A percentile compares a stretch with the other conserved stretches of the same genome.
Conservation (phyloP, 805 yeast species). For the Lipomyces orientalis region DNA sequence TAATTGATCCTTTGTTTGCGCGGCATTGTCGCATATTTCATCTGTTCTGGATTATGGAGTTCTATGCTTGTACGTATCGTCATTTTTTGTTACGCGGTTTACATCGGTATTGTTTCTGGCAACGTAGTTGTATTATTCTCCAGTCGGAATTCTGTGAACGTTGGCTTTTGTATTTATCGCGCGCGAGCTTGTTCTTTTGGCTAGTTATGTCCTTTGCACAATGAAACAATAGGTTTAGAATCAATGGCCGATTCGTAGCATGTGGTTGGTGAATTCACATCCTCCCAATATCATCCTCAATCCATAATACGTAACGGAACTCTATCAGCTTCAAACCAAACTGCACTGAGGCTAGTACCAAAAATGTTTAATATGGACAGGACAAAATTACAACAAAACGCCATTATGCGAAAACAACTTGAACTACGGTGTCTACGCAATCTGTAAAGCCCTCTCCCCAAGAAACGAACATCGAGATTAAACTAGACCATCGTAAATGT, state of each 20-base stretch:
- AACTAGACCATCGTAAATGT: constrained; percentile 37
- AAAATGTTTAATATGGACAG: background rate
- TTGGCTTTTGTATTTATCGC: background rate
- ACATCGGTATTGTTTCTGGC: background rate
- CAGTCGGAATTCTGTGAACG: background rate
- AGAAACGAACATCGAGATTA: background rate
- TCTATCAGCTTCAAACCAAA: background rate
- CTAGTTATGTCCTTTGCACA: background rate
- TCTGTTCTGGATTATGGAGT: background rate
- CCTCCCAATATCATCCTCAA: background rate
- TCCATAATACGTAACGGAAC: background rate
- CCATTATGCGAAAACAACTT: background rate
- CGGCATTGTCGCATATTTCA: background rate
- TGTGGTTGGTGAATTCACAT: background rate
- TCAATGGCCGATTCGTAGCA: background rate
- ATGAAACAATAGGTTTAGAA: background rate
- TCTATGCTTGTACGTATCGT: background rate
- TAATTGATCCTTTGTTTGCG: background rate
- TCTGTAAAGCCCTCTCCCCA: background rate
- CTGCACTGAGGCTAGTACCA: background rate
- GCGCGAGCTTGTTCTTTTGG: background rate
- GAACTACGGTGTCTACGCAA: background rate
- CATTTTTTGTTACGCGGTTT: background rate
- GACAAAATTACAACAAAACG: background rate
- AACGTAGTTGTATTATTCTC: background rate